Percentiles rank a stretch among this genome's conserved stretches.
Evolutionary conservation across 768 basidiomycete genomes (phyloP).

Genomic region (Rhizopogon vesiculosus): DNA sequence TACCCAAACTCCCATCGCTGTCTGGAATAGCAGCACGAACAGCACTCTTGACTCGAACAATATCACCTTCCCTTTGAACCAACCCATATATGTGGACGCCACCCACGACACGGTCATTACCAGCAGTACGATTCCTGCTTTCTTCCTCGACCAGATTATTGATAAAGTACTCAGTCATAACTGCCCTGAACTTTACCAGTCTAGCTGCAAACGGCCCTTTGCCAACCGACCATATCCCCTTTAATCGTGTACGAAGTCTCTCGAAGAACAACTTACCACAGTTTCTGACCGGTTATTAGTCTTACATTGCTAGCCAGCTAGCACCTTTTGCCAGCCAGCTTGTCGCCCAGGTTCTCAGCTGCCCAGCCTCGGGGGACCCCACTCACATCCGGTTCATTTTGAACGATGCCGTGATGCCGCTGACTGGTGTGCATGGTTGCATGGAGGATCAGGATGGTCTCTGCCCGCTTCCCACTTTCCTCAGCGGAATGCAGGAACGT

Average conservation of each 20-base stretch:
- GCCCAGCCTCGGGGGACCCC: slow-evolving; percentile 21
- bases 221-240: slow-evolving; percentile 31
- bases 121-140: slow-evolving; percentile 19
- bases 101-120: slow-evolving; percentile 42
- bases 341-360: slow-evolving; percentile 41
- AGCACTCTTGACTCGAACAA: slow-evolving; percentile 37
- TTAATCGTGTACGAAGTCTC: slow-evolving; percentile 18
- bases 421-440: slow-evolving; percentile 41
- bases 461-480: slow-evolving; percentile 36
- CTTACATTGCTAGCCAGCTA: slow-evolving; percentile 38
- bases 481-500: slow-evolving; percentile 30
- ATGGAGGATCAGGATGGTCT: slow-evolving; percentile 34
- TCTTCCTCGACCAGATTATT: not conserved
- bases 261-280: not conserved
- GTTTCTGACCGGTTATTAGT: slow-evolving; percentile 7
- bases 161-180: slow-evolving; percentile 23
- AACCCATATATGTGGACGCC: slow-evolving; percentile 41
- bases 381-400: slow-evolving; percentile 39
- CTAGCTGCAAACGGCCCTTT: slow-evolving; percentile 38
- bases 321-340: slow-evolving; percentile 46
- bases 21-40: slow-evolving; percentile 42
- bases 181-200: slow-evolving; percentile 41
- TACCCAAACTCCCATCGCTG: slow-evolving; percentile 31
- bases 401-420: slow-evolving; percentile 46
- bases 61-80: slow-evolving; percentile 30